Base-by-base conservation (phyloP, 2,329 filamentous ascomycete species). In the Beauveria caledonica region DNA sequence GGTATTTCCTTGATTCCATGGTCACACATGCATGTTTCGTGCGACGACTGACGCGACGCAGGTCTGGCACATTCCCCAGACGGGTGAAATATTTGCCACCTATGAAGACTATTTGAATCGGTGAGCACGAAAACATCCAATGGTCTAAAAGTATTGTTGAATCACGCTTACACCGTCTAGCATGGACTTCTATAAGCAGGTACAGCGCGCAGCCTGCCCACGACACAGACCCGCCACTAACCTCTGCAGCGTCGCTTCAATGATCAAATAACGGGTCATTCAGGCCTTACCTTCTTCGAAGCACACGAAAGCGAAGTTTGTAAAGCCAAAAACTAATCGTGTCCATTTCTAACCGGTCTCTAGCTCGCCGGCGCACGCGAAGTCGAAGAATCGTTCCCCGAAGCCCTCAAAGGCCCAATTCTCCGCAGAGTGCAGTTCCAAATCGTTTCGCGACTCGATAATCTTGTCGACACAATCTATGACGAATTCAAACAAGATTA, bases 231-330 rank as follows among this genome's bases (percentile, higher is more conserved):
- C n/a, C 17, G n/a, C 9, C 48, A 46, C 52, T 49, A 51, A 58
- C 57, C 62, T 67, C 54, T 53, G 48, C 67, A 93, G 86, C 90
- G 86, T 70, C 86, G 88, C 60, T 99, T 97, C 73, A 96, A 95
- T 63, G 96, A 95, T 74, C 90, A 96, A 71, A 95, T 97, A 65
- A 96, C 92, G 13, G 94, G 94, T 58, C 93, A 96, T 72, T 95
- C 92, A 33, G 88, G 88, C 58, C 79, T 97, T 65, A 93, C 86
- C 3, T 99, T 95, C 74, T 97, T 97, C 69, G 91, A 96, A 66
- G 94, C 94, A 27, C 82, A 93, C 33, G 86, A 90, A 73, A 96
- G 91, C 76, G 92, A 97, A 84, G 91, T 95, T 81, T 65, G 86
- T 78, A 15, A 23, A 52, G 17, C 54, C 57, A 23, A 42, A n/a